Evolutionary conservation across 2,329 filamentous ascomycete species (phyloP).

Genomic region (Fusarium beomiforme): DNA sequence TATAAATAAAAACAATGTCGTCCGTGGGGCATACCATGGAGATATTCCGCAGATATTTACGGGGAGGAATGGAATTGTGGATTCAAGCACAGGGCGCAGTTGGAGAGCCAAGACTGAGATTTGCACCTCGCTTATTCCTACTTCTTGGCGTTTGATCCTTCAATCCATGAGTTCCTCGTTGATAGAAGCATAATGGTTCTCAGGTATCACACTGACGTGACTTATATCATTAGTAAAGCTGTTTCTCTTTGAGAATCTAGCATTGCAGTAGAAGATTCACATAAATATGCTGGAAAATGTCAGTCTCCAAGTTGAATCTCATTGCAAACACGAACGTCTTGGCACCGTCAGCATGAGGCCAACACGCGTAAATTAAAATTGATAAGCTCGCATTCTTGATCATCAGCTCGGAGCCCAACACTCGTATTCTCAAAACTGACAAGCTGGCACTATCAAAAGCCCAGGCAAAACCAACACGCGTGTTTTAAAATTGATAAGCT

Average conservation of each 20-base stretch:
- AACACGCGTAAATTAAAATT: neutral
- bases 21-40: neutral
- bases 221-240: rapidly evolving
- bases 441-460: no score
- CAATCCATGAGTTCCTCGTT: neutral
- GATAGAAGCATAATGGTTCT: no score
- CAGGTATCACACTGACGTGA: neutral
- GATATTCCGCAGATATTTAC: neutral
- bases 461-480: no score
- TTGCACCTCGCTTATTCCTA: no score
- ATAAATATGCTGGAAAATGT: rapidly evolving
- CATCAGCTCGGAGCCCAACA: no score
- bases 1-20: neutral
- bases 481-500: no score
- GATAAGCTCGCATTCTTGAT: neutral
- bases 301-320: neutral
- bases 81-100: conserved; percentile 5
- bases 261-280: rapidly evolving
- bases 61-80: conserved; percentile 12
- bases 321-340: neutral
- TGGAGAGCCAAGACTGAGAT: conserved; percentile 11
- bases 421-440: no score
- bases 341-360: neutral
- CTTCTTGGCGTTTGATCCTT: conserved; percentile 17
- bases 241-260: rapidly evolving